phyloP scores from a whole-genome alignment of 257 asterid species.

The Salvia rosmarinus region DNA sequence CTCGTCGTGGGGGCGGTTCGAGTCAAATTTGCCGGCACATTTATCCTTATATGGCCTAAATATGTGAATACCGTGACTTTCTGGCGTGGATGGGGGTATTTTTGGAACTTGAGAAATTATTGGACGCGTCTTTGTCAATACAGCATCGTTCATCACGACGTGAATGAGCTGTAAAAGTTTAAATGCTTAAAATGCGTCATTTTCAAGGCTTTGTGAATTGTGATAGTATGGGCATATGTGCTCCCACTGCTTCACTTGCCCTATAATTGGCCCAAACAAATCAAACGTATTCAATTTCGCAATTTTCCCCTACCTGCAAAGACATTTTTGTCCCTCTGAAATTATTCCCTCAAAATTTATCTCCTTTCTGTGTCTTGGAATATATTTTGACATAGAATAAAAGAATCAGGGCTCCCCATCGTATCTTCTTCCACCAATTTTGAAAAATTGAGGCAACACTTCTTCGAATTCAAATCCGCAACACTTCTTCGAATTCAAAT shows the following conservation, averaged over 20 bases:
- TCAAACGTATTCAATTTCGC: background rate
- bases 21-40: conserved; percentile 31
- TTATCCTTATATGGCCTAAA: background rate
- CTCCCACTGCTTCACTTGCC: background rate
- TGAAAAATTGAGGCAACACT: conserved; percentile 20
- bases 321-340: conserved; percentile 30
- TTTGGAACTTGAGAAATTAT: conserved; percentile 20
- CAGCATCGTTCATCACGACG: conserved; percentile 35
- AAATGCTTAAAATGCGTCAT: conserved; percentile 33
- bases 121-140: conserved; percentile 35
- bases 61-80: conserved; percentile 11
- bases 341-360: conserved; percentile 18
- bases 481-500: conserved; percentile 22
- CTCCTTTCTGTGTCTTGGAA: conserved; percentile 25
- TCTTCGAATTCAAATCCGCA: conserved; percentile 50
- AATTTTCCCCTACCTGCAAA: conserved; percentile 13
- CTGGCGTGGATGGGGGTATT: conserved; percentile 25
- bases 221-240: conserved; percentile 39
- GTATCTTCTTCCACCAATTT: background rate
- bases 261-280: conserved; percentile 23
- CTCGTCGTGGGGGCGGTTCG: conserved; percentile 18
- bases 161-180: conserved; percentile 52
- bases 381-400: background rate
- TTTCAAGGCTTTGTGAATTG: conserved; percentile 36
- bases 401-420: conserved; percentile 8